Evolutionary conservation across 495 filamentous ascomycete genomes (phyloP), one percentile per base, ranked within the genome.

Genomic region (Trichoderma gamsii): DNA sequence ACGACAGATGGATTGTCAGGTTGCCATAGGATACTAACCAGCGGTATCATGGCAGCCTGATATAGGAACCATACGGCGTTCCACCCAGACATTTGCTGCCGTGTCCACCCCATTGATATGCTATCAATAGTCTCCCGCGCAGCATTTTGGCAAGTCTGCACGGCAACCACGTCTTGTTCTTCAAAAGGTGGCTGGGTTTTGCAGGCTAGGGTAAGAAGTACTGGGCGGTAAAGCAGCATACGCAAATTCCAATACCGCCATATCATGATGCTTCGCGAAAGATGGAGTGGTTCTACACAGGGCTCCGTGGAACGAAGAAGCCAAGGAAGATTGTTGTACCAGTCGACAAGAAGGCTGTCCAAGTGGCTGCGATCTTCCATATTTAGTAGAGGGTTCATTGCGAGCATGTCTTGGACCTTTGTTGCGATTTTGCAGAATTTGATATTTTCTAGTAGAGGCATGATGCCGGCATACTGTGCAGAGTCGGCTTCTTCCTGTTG

Each of bases 31-130:
- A 93, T 81, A 16, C 82, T 87, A 9, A 94, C 82, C 3, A 94
- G 82, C 0, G 90, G 91, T 25, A 94, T 87, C 85, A 92, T 88
- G 59, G 85, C 84, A 0, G 90, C 88, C 75, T 94, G 91, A 80
- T 91, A 93, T 59, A 90, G 81, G 75, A 91, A 88, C 91, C 91
- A 94, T 27, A 91, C 88, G 5, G 88, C 90, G 76, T 90, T 91
- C 90, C 90, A 93, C 6, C 90, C 90, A 21, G 84, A 86, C 78
- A 93, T 88, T 74, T 92, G 88, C 76, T 91, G 91, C 35, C 85
- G 84, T 46, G 83, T 84, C 76, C 88, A 90, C 63, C 87, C 88
- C 44, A 80, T 78, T 21, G 87, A 77, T 51, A 93, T 90, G 69
- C 92, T 89, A 67, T 86, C 83, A 71, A 93, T 91, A 4, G 88